Percentiles rank a stretch among this genome's conserved stretches.
phyloP scores from a whole-genome alignment of 306 rosid genomes.

The Prunus armeniaca region DNA sequence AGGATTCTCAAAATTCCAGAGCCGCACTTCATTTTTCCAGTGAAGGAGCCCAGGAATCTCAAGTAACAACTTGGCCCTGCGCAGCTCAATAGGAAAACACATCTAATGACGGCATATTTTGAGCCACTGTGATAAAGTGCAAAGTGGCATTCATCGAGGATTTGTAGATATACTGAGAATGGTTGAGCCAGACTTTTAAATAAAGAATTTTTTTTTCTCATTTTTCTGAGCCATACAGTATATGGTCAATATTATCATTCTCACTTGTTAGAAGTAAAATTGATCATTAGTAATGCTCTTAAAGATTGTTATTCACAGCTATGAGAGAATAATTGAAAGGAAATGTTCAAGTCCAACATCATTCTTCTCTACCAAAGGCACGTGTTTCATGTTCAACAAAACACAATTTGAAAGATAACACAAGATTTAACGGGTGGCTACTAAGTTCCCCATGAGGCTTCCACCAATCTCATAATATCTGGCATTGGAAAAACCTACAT shows the following conservation, averaged over 20 bases:
- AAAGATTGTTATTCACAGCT: neutral
- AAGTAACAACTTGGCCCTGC: neutral
- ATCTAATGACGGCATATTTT: neutral
- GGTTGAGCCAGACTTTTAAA: neutral
- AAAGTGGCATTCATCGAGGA: conserved; percentile 4
- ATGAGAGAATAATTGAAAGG: neutral
- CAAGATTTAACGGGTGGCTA: conserved; percentile 51
- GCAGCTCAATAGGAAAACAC: neutral
- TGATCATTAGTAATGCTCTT: neutral
- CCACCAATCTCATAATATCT: conserved; percentile 76
- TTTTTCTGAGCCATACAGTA: neutral
- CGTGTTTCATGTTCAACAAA: neutral
- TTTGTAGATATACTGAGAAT: conserved; percentile 6
- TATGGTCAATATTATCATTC: neutral
- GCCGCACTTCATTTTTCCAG: neutral
- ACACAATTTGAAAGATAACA: conserved; percentile 1
- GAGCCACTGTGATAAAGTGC: neutral
- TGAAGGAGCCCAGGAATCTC: neutral
- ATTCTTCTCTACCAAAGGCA: neutral
- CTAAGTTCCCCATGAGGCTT: conserved; percentile 89
- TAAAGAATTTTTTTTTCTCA: neutral
- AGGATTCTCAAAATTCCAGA: neutral
- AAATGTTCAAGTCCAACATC: neutral
- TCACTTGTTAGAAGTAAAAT: neutral
- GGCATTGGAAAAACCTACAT: conserved; percentile 76